A percentile compares a stretch with the other conserved stretches of the same genome.
Conservation (phyloP, 768 basidiomycete species). For the Strobilomyces confusus region DNA sequence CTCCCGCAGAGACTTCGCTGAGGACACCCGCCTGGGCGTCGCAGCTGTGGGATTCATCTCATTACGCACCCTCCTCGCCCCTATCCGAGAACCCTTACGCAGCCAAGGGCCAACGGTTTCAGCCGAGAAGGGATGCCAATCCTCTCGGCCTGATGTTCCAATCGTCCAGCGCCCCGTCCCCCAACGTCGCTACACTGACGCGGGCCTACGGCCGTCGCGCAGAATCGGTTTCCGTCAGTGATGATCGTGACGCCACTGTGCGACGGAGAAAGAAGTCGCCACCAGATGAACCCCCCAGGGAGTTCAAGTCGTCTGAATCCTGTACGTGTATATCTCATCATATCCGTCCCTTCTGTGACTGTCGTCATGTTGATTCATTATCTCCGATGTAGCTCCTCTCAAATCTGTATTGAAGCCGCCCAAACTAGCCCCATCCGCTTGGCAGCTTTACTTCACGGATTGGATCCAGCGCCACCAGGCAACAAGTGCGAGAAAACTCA, state of each 20-base stretch:
- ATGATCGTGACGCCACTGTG: constrained; percentile 73
- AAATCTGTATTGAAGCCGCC: constrained; percentile 84
- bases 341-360: constrained; percentile 26
- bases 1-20: constrained; percentile 57
- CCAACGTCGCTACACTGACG: constrained; percentile 44
- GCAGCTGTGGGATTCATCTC: constrained; percentile 59
- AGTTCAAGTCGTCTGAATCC: constrained; percentile 42
- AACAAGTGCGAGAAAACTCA: constrained; percentile 77
- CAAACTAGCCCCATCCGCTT: constrained; percentile 89
- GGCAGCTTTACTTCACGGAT: constrained; percentile 96
- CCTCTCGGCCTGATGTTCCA: constrained; percentile 59
- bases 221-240: constrained; percentile 55
- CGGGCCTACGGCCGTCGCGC: constrained; percentile 65
- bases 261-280: constrained; percentile 49
- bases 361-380: constrained; percentile 31
- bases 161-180: constrained; percentile 67
- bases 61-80: constrained; percentile 45
- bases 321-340: constrained; percentile 40
- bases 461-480: constrained; percentile 88
- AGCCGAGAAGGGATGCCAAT: constrained; percentile 38
- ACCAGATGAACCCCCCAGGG: constrained; percentile 32
- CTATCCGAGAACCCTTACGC: constrained; percentile 40
- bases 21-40: constrained; percentile 62
- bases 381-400: constrained; percentile 47
- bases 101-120: constrained; percentile 36